Base-by-base conservation (phyloP, 345 rosid species). In the Angophora floribunda region DNA sequence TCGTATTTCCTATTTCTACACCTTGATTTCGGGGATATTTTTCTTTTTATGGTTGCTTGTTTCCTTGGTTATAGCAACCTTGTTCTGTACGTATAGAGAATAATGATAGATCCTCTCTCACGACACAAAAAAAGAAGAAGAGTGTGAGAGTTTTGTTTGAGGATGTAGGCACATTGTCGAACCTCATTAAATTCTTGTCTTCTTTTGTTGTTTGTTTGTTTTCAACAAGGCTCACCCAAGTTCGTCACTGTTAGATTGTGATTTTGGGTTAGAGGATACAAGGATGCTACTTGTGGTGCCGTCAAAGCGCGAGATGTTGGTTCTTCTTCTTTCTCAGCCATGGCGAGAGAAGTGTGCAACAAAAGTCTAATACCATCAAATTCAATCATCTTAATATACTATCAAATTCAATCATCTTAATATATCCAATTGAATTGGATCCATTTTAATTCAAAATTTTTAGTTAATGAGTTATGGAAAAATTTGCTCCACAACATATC, bases 391-490 rank as follows among this genome's bases (percentile, higher is more conserved):
- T 55, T 0, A 55, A 28, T 2, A 55, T 21, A 22, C 22, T 0
- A 5, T 55, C 28, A 22, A 55, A 28, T 22, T 0, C 2, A 2
- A 55, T 21, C 24, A 22, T 21, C 2, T 55, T 55, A 55, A 55
- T 22, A 0, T 55, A 22, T 55, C 0, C 9, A 55, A 55, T 1
- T 4, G 0, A 55, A 55, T 1, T 4, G 0, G 61, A 55, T 55
- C 24, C 0, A 22, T 2, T 21, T 55, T 55, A 2, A 22, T 55
- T 55, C 13, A 55, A 55, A 55, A 8, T 0, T 55, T 22, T 55
- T 21, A 55, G 8, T 28, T 12, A 55, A 0, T 22, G 28, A 55
- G 0, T 0, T 55, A 55, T 55, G 22, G 6, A 28, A 21, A 0
- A 55, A 22, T 55, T 55, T 55, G 1, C 12, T 55, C 0, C 12